A percentile compares a stretch with the other conserved stretches of the same genome.
Evolutionary conservation across 179 eudicot species (phyloP).

Genomic region (Nepenthes alata): DNA sequence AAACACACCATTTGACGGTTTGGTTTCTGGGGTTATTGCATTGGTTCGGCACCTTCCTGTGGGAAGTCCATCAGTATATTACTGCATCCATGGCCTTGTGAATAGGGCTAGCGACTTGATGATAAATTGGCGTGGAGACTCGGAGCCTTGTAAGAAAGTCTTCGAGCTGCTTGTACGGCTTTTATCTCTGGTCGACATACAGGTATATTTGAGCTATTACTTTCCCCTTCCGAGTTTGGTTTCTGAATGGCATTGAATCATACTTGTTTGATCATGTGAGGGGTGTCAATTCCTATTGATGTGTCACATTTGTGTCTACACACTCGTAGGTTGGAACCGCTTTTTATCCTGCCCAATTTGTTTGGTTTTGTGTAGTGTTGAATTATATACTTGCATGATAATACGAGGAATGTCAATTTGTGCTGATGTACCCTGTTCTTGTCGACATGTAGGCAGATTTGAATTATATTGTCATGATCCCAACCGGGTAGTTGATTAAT

Average conservation of each 20-base stretch:
- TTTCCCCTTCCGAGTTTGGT: not conserved
- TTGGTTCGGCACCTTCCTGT: slow-evolving; percentile 87
- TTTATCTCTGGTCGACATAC: slow-evolving; percentile 65
- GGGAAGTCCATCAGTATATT: slow-evolving; percentile 76
- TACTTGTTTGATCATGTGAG: no score
- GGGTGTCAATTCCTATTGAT: no score
- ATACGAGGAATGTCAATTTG: no score
- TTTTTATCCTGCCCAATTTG: not conserved
- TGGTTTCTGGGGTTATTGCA: slow-evolving; percentile 87
- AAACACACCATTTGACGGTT: slow-evolving; percentile 78
- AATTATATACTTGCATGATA: no score
- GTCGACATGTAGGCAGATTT: no score
- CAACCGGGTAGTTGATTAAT: no score
- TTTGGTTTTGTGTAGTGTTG: not conserved
- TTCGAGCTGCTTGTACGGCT: slow-evolving; percentile 67
- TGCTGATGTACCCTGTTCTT: no score
- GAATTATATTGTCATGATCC: no score
- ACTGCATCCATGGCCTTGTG: slow-evolving; percentile 58
- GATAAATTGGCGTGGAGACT: slow-evolving; percentile 60
- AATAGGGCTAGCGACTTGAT: slow-evolving; percentile 44
- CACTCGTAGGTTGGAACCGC: not conserved
- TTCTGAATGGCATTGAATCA: not conserved
- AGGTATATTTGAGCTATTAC: slow-evolving; percentile 29
- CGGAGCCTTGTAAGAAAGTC: slow-evolving; percentile 61
- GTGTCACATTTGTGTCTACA: not conserved